Conservation (phyloP, 2,329 filamentous ascomycete species). For the Exophiala spinifera region DNA sequence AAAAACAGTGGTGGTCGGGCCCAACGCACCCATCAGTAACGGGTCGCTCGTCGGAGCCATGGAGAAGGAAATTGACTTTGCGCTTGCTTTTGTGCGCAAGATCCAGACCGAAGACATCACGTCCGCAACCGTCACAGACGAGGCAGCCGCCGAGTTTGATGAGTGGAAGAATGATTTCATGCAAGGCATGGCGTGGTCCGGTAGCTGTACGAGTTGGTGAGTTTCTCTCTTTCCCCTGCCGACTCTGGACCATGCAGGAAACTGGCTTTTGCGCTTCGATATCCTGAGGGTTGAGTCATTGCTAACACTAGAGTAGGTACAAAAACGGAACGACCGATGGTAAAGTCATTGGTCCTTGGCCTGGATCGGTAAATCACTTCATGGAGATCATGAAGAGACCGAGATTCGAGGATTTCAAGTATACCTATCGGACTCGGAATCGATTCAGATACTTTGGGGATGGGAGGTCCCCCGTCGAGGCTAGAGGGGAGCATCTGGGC, state of each 20-base stretch:
- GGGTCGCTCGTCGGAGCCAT: constrained; percentile 15
- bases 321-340: not conserved
- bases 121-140: constrained; percentile 15
- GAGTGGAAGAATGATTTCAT: constrained; percentile 41
- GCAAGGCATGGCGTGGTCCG: not conserved
- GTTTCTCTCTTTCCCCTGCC: too few species aligned
- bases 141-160: constrained; percentile 33
- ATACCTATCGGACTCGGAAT: not conserved
- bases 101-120: constrained; percentile 19
- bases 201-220: not conserved
- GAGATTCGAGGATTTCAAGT: not conserved
- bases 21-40: constrained; percentile 33
- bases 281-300: too few species aligned
- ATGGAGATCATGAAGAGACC: not conserved
- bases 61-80: constrained; percentile 3
- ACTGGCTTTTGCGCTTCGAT: too few species aligned
- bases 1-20: constrained; percentile 32
- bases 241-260: too few species aligned
- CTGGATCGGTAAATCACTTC: not conserved
- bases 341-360: not conserved
- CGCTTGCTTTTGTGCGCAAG: constrained; percentile 13
- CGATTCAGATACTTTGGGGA: not conserved
- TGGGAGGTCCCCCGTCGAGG: not conserved
- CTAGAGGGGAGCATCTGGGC: too few species aligned
- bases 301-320: not conserved